Base-by-base conservation (phyloP, 2,329 filamentous ascomycete species). In the Cadophora sp. region DNA sequence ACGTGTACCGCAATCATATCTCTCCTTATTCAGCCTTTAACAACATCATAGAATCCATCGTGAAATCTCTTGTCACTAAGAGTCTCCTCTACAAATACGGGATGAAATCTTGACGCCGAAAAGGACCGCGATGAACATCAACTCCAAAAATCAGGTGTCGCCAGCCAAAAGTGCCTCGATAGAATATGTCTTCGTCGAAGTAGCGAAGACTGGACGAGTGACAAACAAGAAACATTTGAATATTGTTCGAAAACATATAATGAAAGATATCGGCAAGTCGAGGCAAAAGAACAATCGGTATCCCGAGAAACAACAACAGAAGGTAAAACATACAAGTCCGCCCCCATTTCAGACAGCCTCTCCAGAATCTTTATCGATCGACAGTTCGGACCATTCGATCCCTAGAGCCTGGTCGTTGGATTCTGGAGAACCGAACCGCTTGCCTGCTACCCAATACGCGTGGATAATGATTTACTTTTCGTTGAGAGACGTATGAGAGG, bases 191-290 rank as follows among this genome's bases (percentile, higher is more conserved):
- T 59, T 65, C 27, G 55, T 65, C 3, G 53, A 65, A 20, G 62
- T 65, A 4, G 43, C 39, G 11, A 51, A 47, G 14, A 59, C 41
- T 4, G 62, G 62, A 11, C 41, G 48, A 20, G 53, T 65, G 2
- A 47, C 43, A 13, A 43, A 59, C 30, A 59, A 50, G 33, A 36
- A 36, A 13, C 24, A 50, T 9, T 16, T 41, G 6, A 51, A 45
- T 36, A 30, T 56, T 47, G 58, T 65, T 39, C 56, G 39, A 50
- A 65, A 65, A 33, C 63, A 65, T 47, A 50, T 65, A 9, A 65
- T 65, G 56, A 50, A 55, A 41, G 47, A 61, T 43, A 65, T 60
- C 0, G 56, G 56, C 16, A 33, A 16, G 27, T 53, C 55, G 18
- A 53, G 56, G 11, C 45, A 56, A 7, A 53, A 36, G 20, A 20